Base-by-base conservation (phyloP, 2,329 filamentous ascomycete genomes). In the Lojkania enalia region DNA sequence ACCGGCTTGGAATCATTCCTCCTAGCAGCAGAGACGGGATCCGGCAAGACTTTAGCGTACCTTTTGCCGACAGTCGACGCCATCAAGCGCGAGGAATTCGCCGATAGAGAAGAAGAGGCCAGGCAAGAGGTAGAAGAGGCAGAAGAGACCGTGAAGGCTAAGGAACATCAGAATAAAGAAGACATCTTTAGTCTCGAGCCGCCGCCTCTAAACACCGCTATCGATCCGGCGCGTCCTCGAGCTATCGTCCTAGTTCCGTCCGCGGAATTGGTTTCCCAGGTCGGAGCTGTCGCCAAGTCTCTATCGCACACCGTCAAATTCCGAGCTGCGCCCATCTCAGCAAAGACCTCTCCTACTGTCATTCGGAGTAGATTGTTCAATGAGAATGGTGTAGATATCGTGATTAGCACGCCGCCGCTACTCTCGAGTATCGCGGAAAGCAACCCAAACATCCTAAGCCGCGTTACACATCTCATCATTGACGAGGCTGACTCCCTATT, bases 401-500 rank as follows among this genome's bases (percentile, higher is more conserved):
- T 97, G 6, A 79, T 97, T 47, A 80, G 88, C 13, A 99, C 94
- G 0, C 95, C 94, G 3, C 91, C 96, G 63, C 79, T 99, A 9
- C 81, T 99, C 29, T 81, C 87, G 44, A 91, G 88, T 49, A 94
- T 99, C 62, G 89, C 89, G 11, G 84, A 95, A 54, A 86, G 84
- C 15, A 90, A 96, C 55, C 94, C 94, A 9, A 92, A 96, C 61
- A 85, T 99, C 49, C 82, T 99, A 25, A 91, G 89, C n/a, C 86
- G 90, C 11, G 91, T 97, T 46, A 85, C 83, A 1, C 89, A 97
- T 65, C 79, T 99, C 9, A 81, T 99, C 47, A 79, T 96, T 37
- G 95, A 99, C 66, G 95, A 99, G 75, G 95, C 95, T 1, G 94
- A 99, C 71, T 96, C 91, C 3, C 82, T 99, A 7, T 82, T 99